A percentile compares a stretch with the other conserved stretches of the same genome.
These are phyloP conservation scores for Astragalus glycyphyllos DNA, from an alignment of 306 rosid species.

Conservation along the genomic window DNA sequence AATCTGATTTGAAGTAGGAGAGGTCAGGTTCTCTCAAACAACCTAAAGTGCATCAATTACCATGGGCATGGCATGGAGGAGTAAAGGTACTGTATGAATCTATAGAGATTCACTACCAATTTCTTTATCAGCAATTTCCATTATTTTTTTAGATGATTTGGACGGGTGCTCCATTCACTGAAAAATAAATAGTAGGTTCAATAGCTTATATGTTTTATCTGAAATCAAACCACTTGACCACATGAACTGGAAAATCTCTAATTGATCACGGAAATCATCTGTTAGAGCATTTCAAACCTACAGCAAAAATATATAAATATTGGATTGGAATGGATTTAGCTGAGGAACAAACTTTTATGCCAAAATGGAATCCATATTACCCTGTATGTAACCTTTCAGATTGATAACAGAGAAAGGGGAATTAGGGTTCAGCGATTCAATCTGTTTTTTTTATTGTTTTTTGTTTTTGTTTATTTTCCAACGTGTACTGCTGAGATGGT, in stretches of 20 bases:
- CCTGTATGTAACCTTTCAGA: conserved; percentile 89
- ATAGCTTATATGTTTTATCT: conserved; percentile 74
- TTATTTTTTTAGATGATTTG: conserved; percentile 53
- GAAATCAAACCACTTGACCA: conserved; percentile 93
- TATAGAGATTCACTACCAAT: conserved; percentile 73
- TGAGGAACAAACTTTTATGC: neutral
- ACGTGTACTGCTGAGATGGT: too few relatives aligned
- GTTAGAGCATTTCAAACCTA: conserved; percentile 96
- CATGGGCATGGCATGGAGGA: conserved; percentile 58
- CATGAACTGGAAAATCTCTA: conserved; percentile 80
- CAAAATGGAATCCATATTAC: conserved; percentile 46
- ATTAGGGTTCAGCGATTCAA: too few relatives aligned
- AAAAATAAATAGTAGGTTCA: conserved; percentile 60
- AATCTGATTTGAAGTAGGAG: too few relatives aligned
- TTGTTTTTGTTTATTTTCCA: too few relatives aligned
- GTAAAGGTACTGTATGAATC: conserved; percentile 86
- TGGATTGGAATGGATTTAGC: neutral
- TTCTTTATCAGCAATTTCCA: conserved; percentile 58
- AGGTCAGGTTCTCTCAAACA: too few relatives aligned
- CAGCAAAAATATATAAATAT: conserved; percentile 34
- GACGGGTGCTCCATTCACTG: conserved; percentile 64
- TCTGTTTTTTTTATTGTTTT: too few relatives aligned
- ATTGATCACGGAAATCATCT: conserved; percentile 78
- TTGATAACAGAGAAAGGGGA: too few relatives aligned
- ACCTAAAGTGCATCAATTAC: too few relatives aligned